Evolutionary conservation across 75 land plant genomes (phyloP).

Genomic region (Pinus tabuliformis): DNA sequence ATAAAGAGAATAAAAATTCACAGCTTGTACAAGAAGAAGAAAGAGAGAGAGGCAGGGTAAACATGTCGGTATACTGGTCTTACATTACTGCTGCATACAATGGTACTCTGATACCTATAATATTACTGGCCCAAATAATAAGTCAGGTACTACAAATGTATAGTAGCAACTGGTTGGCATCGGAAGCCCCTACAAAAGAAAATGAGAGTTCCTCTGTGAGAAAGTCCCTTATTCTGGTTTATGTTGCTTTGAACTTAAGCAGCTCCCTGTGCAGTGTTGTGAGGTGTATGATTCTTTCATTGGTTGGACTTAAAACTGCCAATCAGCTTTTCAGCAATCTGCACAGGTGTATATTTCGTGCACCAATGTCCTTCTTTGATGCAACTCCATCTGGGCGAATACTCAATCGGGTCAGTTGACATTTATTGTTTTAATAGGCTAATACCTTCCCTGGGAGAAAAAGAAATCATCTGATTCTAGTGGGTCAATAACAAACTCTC

Average conservation of each 20-base stretch:
- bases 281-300: conserved; percentile 48
- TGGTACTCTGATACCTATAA: conserved; percentile 78
- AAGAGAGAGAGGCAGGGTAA: conserved; percentile 62
- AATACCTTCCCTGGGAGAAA: background rate
- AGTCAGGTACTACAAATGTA: conserved; percentile 65
- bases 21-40: conserved; percentile 54
- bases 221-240: conserved; percentile 33
- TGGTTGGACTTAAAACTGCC: conserved; percentile 47
- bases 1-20: conserved; percentile 4
- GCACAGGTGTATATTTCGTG: conserved; percentile 70
- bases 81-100: conserved; percentile 52
- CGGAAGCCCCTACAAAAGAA: conserved; percentile 46
- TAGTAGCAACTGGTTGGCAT: conserved; percentile 86
- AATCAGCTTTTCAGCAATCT: conserved; percentile 30
- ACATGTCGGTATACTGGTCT: conserved; percentile 52
- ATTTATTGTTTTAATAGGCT: background rate
- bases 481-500: background rate
- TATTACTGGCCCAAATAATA: conserved; percentile 54
- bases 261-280: conserved; percentile 54
- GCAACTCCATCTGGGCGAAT: conserved; percentile 87
- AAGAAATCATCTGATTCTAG: background rate
- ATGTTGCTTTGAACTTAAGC: conserved; percentile 36
- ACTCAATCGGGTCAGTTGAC: conserved; percentile 66
- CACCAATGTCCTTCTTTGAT: conserved; percentile 88
- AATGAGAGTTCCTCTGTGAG: conserved; percentile 16